Evolutionary conservation across 108 stramenopile genomes (phyloP).

Genomic region (Fistulifera solaris): DNA sequence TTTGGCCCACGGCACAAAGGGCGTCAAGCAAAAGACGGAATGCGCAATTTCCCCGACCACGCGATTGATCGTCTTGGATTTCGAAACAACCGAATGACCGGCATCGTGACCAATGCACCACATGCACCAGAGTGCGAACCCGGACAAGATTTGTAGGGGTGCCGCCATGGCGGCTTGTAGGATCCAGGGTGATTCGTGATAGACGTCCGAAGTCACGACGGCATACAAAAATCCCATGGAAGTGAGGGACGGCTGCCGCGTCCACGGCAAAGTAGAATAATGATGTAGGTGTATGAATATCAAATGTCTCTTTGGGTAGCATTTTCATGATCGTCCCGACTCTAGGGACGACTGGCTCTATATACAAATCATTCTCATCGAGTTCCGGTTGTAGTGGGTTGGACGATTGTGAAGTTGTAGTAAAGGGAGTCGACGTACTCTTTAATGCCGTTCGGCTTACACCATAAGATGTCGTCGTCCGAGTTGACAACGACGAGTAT

Average conservation of each 20-base stretch:
- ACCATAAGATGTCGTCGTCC: too few species aligned
- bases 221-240: conserved; percentile 43
- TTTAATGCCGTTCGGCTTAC: too few species aligned
- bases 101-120: conserved; percentile 81
- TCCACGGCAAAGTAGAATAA: conserved; percentile 48
- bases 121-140: conserved; percentile 71
- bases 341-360: too few species aligned
- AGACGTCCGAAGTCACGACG: conserved; percentile 46
- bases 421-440: too few species aligned
- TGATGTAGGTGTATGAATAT: conserved; percentile 40
- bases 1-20: conserved; percentile 51
- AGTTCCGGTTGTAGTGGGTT: too few species aligned
- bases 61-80: conserved; percentile 35
- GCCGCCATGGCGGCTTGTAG: conserved; percentile 31
- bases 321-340: conserved; percentile 3
- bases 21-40: conserved; percentile 53
- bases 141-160: conserved; percentile 49
- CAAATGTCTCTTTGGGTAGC: conserved; percentile 45
- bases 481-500: too few species aligned
- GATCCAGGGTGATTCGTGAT: conserved; percentile 26
- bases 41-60: conserved; percentile 60
- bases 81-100: conserved; percentile 50
- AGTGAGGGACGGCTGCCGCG: conserved; percentile 24
- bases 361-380: too few species aligned
- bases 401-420: too few species aligned